Conservation (phyloP, 148 eudicot species). For the Bassia scoparia region DNA sequence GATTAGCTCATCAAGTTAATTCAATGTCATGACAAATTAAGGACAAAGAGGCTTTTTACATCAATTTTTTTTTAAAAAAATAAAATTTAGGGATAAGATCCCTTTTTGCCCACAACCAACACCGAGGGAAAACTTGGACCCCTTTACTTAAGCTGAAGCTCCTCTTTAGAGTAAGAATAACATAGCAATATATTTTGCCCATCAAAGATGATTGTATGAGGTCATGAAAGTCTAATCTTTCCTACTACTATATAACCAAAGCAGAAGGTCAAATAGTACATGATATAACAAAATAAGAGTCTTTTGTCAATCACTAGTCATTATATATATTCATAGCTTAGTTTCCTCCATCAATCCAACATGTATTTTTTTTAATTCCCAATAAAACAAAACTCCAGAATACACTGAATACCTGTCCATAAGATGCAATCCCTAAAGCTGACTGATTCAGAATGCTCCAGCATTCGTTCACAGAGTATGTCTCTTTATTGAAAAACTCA, state of each 20-base stretch:
- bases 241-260: background rate
- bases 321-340: background rate
- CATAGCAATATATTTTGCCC: background rate
- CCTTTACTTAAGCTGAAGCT: background rate
- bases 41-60: background rate
- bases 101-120: background rate
- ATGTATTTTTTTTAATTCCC: background rate
- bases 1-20: constrained; percentile 21
- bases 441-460: background rate
- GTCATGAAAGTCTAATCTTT: background rate
- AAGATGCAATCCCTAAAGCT: background rate
- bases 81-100: background rate
- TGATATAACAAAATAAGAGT: background rate
- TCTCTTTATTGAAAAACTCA: background rate
- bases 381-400: background rate
- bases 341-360: background rate
- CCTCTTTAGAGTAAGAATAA: background rate
- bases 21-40: background rate
- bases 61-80: background rate
- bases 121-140: background rate
- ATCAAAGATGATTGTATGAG: background rate
- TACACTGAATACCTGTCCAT: background rate
- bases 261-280: background rate
- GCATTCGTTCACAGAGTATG: background rate
- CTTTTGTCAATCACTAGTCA: background rate